A percentile compares a stretch with the other conserved stretches of the same genome.
Conservation (phyloP, 768 basidiomycete genomes). For the Amanita subjunquillea region DNA sequence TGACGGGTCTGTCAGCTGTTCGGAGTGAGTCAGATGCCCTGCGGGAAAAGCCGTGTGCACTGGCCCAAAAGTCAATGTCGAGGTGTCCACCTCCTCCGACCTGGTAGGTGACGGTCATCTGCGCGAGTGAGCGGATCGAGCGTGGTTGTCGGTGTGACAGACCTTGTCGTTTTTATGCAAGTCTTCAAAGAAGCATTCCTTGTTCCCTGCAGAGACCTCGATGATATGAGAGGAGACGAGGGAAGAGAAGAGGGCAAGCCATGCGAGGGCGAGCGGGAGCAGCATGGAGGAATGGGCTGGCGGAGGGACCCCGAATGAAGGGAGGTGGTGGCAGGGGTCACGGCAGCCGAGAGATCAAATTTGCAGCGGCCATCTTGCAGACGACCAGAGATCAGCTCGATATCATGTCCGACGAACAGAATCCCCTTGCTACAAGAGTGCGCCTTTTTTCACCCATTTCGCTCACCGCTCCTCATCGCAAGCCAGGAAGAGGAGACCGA, state of each 20-base stretch:
- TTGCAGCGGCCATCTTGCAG: slow-evolving; percentile 7
- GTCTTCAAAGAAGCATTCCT: slow-evolving; percentile 96
- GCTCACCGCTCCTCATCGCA: slow-evolving; percentile 8
- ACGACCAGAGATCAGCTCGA: slow-evolving; percentile 17
- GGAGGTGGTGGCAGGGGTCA: slow-evolving; percentile 13
- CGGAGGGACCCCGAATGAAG: not conserved
- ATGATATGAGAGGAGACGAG: slow-evolving; percentile 57
- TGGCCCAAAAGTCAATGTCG: slow-evolving; percentile 96
- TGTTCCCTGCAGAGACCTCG: slow-evolving; percentile 66
- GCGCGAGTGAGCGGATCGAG: slow-evolving; percentile 4
- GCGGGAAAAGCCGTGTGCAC: not conserved
- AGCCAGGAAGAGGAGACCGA: slow-evolving; percentile 70
- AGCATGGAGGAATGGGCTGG: not conserved
- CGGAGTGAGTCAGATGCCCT: slow-evolving; percentile 6
- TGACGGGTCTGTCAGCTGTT: slow-evolving; percentile 74
- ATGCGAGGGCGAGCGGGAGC: slow-evolving; percentile 22
- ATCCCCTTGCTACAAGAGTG: slow-evolving; percentile 67
- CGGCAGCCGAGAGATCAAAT: not conserved
- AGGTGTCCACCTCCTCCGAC: slow-evolving; percentile 95
- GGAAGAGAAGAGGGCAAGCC: slow-evolving; percentile 30
- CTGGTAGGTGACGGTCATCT: slow-evolving; percentile 99
- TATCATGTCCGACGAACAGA: slow-evolving; percentile 47
- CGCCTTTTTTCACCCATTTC: slow-evolving; percentile 24
- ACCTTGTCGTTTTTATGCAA: slow-evolving; percentile 87
- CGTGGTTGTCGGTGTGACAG: slow-evolving; percentile 1